Base-by-base conservation (phyloP, 2,329 filamentous ascomycete genomes). In the Fusarium lateritium region DNA sequence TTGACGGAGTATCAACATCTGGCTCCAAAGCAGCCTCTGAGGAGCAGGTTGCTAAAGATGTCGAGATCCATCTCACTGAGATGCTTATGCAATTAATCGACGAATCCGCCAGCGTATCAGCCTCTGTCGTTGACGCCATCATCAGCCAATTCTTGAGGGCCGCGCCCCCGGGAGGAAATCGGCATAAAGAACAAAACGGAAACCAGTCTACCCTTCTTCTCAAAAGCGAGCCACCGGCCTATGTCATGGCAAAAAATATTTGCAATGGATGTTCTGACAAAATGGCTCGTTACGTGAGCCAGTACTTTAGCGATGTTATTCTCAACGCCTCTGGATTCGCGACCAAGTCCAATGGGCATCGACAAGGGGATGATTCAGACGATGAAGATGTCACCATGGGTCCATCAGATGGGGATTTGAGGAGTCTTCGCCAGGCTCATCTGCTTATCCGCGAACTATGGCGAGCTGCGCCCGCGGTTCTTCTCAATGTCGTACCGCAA, bases 231-330 rank as follows among this genome's bases (percentile, higher is more conserved):
- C 95, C 96, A 2, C 89, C 94, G 17, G 94, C 96, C 2, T 99
- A 99, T 81, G 92, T 96, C 76, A 97, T 98, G 92, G 95, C 96
- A 22, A 97, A 97, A 80, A 93, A 92, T 4, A 91, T 99, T 44
- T 99, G 96, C 83, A 96, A 94, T 74, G 88, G 88, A 19, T 97
- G 91, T 72, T 89, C 93, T 1, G 95, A 98, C 72, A 97, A 97
- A 80, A 98, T 99, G 95, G 91, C 94, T 2, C 91, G 94, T 65
- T 94, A 97, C 71, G 91, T 98, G 57, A 95, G 94, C 71, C 94
- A 97, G 76, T 99, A 98, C 79, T 99, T 99, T 78, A 97, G 94
- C 79, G 94, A 97, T 58, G 94, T 98, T 52, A 97, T 99, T 60
- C 90, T 98, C 65, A 94, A 98, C 76, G 92, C 94, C 5, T 94